Evolutionary conservation across 495 filamentous ascomycete species (phyloP).

Genomic region (Hypomontagnella submonticulosa): DNA sequence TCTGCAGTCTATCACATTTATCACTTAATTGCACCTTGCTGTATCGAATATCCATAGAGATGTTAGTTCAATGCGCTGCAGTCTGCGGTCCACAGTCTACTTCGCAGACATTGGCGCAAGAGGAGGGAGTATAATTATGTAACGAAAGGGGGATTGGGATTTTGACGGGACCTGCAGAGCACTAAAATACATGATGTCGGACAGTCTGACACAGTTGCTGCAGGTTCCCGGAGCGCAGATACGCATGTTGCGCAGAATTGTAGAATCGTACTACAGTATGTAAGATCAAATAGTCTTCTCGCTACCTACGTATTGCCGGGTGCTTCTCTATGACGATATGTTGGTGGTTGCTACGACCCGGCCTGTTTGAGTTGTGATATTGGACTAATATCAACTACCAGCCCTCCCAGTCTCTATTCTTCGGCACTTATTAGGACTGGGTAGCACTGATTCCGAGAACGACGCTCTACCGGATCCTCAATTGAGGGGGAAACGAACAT

Average conservation of each 20-base stretch:
- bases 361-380: conserved; percentile 15
- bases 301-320: conserved; percentile 32
- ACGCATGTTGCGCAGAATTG: conserved; percentile 35
- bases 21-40: conserved; percentile 12
- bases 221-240: conserved; percentile 29
- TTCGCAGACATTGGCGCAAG: background rate
- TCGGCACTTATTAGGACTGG: conserved; percentile 33
- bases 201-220: conserved; percentile 33
- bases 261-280: conserved; percentile 15
- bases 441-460: conserved; percentile 21
- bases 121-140: background rate
- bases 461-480: conserved; percentile 10
- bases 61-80: background rate
- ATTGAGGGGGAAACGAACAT: conserved; percentile 17
- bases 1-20: conserved; percentile 37
- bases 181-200: conserved; percentile 19
- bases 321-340: conserved; percentile 17
- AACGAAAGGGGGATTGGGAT: conserved; percentile 21
- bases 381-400: conserved; percentile 27
- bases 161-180: conserved; percentile 14
- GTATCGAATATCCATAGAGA: conserved; percentile 17
- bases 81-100: too few species aligned
- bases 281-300: conserved; percentile 37
- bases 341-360: conserved; percentile 15
- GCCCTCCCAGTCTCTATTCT: conserved; percentile 9